phyloP scores from a whole-genome alignment of 306 rosid genomes.

The Cucumis melo region DNA sequence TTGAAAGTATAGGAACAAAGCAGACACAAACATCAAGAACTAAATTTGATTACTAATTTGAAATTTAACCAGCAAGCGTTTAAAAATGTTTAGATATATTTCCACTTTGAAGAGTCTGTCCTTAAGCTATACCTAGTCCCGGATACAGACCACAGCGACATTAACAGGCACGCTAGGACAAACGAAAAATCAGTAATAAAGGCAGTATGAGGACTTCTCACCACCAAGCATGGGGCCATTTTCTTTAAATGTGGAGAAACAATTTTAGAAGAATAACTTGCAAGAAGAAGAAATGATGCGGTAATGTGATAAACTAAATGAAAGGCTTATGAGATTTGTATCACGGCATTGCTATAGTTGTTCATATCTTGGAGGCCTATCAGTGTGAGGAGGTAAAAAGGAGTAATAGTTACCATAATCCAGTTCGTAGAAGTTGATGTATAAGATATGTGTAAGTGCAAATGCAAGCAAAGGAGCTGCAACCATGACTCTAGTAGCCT shows the following conservation, averaged over 20 bases:
- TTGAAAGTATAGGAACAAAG: too few relatives aligned
- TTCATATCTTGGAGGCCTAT: not conserved
- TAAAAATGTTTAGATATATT: not conserved
- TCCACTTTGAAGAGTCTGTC: not conserved
- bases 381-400: not conserved
- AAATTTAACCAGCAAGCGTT: not conserved
- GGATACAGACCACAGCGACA: not conserved
- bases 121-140: not conserved
- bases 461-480: slow-evolving; percentile 66
- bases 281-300: not conserved
- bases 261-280: not conserved
- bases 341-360: not conserved
- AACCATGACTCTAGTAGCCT: slow-evolving; percentile 68
- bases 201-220: not conserved
- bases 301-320: not conserved
- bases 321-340: not conserved
- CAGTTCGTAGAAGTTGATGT: slow-evolving; percentile 47
- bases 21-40: too few relatives aligned
- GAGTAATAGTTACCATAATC: slow-evolving; percentile 40
- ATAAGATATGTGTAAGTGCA: slow-evolving; percentile 50
- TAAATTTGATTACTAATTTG: too few relatives aligned
- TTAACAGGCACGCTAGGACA: not conserved
- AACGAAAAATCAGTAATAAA: not conserved
- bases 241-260: not conserved
- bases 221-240: not conserved